A percentile compares a stretch with the other conserved stretches of the same genome.
Conservation (phyloP, 176 grass and related monocot species). For the Puya raimondii region DNA sequence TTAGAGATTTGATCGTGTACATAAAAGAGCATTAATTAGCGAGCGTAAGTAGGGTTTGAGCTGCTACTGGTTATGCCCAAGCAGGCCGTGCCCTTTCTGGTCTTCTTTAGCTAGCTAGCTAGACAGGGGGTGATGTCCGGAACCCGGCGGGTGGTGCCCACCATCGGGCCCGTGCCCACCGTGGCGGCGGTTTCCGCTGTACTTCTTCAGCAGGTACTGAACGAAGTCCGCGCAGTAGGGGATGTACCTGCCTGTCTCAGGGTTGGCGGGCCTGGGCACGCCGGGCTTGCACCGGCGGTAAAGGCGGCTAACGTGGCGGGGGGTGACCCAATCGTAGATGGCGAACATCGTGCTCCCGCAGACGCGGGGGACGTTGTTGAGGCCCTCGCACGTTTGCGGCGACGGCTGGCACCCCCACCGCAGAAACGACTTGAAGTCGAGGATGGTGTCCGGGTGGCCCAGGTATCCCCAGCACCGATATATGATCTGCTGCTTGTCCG, state of each 20-base stretch:
- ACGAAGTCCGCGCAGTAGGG: not conserved
- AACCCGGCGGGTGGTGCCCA: too few relatives aligned
- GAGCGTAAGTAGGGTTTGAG: too few relatives aligned
- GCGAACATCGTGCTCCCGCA: not conserved
- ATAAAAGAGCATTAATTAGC: too few relatives aligned
- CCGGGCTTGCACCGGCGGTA: not conserved
- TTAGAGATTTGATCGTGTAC: not conserved
- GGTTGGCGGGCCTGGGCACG: not conserved
- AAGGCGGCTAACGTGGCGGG: not conserved
- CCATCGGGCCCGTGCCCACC: too few relatives aligned
- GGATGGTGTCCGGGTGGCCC: not conserved
- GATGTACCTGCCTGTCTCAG: not conserved
- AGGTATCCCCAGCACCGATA: not conserved
- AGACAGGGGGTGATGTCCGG: too few relatives aligned
- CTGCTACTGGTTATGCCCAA: not conserved
- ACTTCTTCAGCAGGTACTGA: not conserved
- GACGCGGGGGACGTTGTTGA: not conserved
- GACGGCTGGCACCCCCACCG: conserved; percentile 19
- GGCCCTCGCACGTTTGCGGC: conserved; percentile 5
- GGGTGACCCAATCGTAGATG: not conserved
- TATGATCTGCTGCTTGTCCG: not conserved
- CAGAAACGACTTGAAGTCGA: conserved; percentile 7
- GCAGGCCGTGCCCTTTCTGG: too few relatives aligned
- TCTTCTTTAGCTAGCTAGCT: too few relatives aligned
- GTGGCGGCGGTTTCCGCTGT: not conserved